A percentile compares a stretch with the other conserved stretches of the same genome.
Conservation (phyloP, 106 monocot species). For the Amphibolis antarctica region DNA sequence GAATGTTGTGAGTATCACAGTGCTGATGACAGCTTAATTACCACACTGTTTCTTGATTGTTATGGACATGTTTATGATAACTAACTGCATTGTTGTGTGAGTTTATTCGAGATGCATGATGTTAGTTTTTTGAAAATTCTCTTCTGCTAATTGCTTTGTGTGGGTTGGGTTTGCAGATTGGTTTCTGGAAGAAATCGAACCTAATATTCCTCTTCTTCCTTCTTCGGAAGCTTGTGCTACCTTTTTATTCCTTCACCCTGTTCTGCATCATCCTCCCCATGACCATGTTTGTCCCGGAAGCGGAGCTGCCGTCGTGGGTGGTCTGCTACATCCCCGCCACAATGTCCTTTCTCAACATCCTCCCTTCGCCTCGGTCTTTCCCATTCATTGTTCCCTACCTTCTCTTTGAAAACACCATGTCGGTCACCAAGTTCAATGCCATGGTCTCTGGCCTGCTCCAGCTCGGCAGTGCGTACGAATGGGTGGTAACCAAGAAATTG, state of each 20-base stretch:
- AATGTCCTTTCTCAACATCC: slow-evolving; percentile 83
- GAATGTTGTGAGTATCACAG: too few species aligned
- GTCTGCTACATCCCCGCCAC: slow-evolving; percentile 71
- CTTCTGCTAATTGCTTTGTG: background rate
- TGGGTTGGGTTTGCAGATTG: slow-evolving; percentile 48
- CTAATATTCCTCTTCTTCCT: slow-evolving; percentile 90
- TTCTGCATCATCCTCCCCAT: slow-evolving; percentile 86
- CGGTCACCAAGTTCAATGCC: slow-evolving; percentile 94
- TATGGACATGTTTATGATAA: too few species aligned
- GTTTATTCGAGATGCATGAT: too few species aligned
- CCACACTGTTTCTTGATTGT: too few species aligned
- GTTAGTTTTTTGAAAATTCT: too few species aligned
- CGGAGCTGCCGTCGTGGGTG: slow-evolving; percentile 72
- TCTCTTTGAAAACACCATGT: slow-evolving; percentile 97
- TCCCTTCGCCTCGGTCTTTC: slow-evolving; percentile 75
- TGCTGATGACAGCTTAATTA: too few species aligned
- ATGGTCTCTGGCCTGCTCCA: slow-evolving; percentile 95
- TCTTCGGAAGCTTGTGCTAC: slow-evolving; percentile 62
- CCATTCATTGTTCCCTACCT: slow-evolving; percentile 90
- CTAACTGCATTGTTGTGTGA: too few species aligned
- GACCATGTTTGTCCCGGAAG: slow-evolving; percentile 89
- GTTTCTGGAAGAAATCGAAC: slow-evolving; percentile 84
- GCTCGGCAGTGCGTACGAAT: slow-evolving; percentile 77
- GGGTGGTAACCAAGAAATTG: slow-evolving; percentile 88
- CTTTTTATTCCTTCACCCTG: slow-evolving; percentile 87